Percentiles rank a stretch among this genome's conserved stretches.
Evolutionary conservation across 148 eudicot species (phyloP).

Genomic region (Camellia granthamiana): DNA sequence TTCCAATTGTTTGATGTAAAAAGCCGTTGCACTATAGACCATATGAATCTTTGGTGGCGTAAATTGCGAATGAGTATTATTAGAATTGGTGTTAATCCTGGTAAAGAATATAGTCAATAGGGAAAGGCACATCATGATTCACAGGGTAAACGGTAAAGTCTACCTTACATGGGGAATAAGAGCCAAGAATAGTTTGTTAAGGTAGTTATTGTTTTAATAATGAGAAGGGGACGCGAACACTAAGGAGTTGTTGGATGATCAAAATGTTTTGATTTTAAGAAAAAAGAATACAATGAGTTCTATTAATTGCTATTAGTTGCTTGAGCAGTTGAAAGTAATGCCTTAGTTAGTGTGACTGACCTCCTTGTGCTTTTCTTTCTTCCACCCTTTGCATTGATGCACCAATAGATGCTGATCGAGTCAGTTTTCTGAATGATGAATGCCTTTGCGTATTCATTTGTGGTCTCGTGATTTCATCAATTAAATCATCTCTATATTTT

Average conservation of each 20-base stretch:
- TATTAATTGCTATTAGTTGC: not conserved
- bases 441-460: not conserved
- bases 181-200: not conserved
- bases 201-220: not conserved
- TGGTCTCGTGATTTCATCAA: not conserved
- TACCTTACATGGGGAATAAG: not conserved
- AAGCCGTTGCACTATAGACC: no score
- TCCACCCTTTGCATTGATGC: not conserved
- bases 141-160: not conserved
- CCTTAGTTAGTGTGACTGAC: not conserved
- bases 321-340: not conserved
- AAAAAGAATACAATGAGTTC: not conserved
- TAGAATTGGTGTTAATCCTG: not conserved
- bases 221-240: not conserved
- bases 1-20: no score
- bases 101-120: not conserved
- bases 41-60: not conserved
- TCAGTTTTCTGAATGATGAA: not conserved
- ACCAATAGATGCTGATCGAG: no score
- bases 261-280: not conserved
- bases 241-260: no score
- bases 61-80: not conserved
- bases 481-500: conserved; percentile 2
- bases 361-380: not conserved
- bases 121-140: not conserved